These are phyloP conservation scores for Chrysoporthe cubensis DNA, from an alignment of 2,329 filamentous ascomycete genomes.

Conservation along the genomic window DNA sequence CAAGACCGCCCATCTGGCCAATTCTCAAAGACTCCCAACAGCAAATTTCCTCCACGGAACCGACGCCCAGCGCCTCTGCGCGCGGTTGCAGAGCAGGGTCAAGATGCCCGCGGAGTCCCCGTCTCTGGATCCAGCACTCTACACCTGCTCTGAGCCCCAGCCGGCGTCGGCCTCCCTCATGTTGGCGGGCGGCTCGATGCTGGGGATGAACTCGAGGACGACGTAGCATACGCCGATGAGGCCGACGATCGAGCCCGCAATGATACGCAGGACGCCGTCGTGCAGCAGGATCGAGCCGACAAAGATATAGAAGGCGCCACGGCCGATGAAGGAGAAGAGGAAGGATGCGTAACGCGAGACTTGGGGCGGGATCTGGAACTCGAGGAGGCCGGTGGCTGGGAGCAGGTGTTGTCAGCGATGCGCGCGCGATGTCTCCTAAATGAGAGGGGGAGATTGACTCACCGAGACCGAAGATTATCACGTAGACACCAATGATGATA, in stretches of 20 bases:
- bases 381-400: constrained; percentile 40
- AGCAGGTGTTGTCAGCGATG: background rate
- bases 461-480: constrained; percentile 90
- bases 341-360: constrained; percentile 94
- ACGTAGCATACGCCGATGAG: constrained; percentile 79
- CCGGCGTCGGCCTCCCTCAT: constrained; percentile 78
- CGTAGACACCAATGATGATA: constrained; percentile 82
- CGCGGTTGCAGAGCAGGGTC: background rate
- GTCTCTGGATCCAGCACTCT: constrained; percentile 36
- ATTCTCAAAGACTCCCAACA: background rate
- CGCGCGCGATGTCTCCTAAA: background rate
- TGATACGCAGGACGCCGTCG: constrained; percentile 65
- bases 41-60: background rate
- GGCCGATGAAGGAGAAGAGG: constrained; percentile 95
- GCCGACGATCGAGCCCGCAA: constrained; percentile 79
- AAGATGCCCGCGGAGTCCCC: background rate
- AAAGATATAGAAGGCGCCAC: constrained; percentile 97
- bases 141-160: constrained; percentile 80
- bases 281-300: constrained; percentile 84
- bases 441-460: constrained; percentile 40
- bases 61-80: background rate
- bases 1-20: background rate
- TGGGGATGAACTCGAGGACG: constrained; percentile 75
- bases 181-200: constrained; percentile 78
- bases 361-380: constrained; percentile 95